These are phyloP conservation scores for Colletotrichum navitas DNA, from an alignment of 2,329 filamentous ascomycete species.

Conservation along the genomic window DNA sequence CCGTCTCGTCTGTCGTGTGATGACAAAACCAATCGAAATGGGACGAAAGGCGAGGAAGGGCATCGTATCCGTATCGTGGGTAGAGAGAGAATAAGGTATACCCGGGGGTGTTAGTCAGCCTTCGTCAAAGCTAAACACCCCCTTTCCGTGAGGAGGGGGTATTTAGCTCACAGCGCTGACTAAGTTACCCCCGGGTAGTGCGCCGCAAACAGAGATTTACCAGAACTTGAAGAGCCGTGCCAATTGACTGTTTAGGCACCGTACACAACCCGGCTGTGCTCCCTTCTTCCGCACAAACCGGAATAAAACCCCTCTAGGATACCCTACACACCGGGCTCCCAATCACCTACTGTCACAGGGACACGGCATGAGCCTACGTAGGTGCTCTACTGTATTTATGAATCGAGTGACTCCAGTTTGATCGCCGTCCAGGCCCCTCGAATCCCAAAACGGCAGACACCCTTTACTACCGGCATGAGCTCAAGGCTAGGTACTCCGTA, in stretches of 20 bases:
- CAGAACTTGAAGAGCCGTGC: background rate
- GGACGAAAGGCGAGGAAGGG: background rate
- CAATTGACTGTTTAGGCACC: background rate
- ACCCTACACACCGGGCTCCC: background rate
- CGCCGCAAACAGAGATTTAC: background rate
- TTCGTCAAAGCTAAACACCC: too few species aligned
- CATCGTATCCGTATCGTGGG: background rate
- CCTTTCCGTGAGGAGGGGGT: too few species aligned
- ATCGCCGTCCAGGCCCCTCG: background rate
- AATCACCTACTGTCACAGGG: constrained; percentile 20
- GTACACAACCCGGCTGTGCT: background rate
- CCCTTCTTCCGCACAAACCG: background rate
- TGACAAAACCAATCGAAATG: background rate
- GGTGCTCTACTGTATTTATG: constrained; percentile 4
- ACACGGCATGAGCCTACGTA: constrained; percentile 16
- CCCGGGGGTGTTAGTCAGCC: too few species aligned
- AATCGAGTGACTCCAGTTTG: constrained; percentile 27
- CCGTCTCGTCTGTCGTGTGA: background rate
- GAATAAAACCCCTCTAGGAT: background rate
- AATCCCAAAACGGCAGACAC: background rate
- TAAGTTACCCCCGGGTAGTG: too few species aligned
- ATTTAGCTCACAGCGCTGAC: too few species aligned
- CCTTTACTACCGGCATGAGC: too few species aligned
- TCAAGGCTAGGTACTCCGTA: too few species aligned
- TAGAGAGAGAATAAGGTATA: background rate